Conservation (phyloP, 2,329 filamentous ascomycete genomes). For the Sclerotinia sclerotiorum region DNA sequence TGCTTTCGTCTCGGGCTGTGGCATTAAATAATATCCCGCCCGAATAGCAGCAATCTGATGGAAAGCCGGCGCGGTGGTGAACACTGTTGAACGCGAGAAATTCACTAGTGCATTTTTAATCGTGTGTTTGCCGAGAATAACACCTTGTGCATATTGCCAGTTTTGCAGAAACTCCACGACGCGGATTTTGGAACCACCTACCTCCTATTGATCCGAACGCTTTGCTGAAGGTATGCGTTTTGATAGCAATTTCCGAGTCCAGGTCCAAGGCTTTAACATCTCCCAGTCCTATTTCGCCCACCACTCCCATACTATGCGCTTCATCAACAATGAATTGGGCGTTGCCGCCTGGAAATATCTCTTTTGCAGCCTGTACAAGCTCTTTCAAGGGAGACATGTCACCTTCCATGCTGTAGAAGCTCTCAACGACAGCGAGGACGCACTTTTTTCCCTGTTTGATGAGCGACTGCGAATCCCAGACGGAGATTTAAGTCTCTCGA, state of each 20-base stretch:
- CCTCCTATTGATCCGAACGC: conserved; percentile 2
- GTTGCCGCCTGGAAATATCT: neutral
- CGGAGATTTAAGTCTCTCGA: neutral
- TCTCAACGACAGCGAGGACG: neutral
- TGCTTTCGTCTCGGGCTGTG: neutral
- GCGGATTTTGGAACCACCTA: neutral
- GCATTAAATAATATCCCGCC: neutral
- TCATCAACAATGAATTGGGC: neutral
- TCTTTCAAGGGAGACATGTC: conserved; percentile 8
- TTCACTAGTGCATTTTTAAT: neutral
- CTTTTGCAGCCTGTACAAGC: neutral
- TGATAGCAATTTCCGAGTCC: conserved; percentile 1
- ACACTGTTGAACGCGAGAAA: neutral
- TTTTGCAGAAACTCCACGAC: neutral
- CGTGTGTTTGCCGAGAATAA: neutral
- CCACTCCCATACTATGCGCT: neutral
- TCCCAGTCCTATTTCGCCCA: neutral
- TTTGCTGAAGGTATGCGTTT: conserved; percentile 2
- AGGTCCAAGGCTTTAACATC: neutral
- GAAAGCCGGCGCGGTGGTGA: neutral
- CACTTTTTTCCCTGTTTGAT: neutral
- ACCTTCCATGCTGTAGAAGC: conserved; percentile 6
- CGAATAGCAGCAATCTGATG: conserved; percentile 5
- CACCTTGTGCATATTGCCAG: neutral
- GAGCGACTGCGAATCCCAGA: neutral